Evolutionary conservation across 345 rosid species (phyloP), one percentile per base, ranked within the genome.

Genomic region (Salix brachista): DNA sequence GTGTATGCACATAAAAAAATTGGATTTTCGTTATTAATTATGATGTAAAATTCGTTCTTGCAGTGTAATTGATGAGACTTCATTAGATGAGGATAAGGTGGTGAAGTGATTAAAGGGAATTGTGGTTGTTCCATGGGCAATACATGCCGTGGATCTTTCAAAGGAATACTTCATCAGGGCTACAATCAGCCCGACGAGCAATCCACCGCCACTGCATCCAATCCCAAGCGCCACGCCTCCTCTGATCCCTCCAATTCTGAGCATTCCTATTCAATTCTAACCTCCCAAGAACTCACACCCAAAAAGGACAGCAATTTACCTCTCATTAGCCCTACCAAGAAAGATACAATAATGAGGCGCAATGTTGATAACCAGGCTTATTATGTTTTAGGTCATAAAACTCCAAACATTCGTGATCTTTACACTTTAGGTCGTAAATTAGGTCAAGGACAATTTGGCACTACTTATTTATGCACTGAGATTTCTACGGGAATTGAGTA

Each of bases 381-480:
- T 79, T 93, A 73, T 79, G 97, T 95, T 80, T 83, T 94, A 69
- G 99, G 99, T 70, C 99, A 93, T 72, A 90, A 78, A 90, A 94
- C 99, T 78, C 86, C 91, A 21, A 91, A 91, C 80, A 88, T 95
- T 62, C 89, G 94, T 60, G 99, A 95, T 77, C 90, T 89, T 72
- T 95, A 89, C 84, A 84, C 84, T 30, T 84, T 95, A 77, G 94
- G 99, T 34, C 97, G 88, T 4, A 95, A 91, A 80, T 86, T 95
- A 77, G 99, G 99, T 28, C 97, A 95, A 79, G 99, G 99, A 48
- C 99, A 95, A 83, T 95, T 95, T 56, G 99, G 99, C 67, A 92
- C 97, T 64, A 95, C 99, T 65, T 93, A 89, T 84, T 84, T 95
- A 70, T 90, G 97, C 78, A 89, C 84, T 11, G 97, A 95, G 83